Evolutionary conservation across 495 filamentous ascomycete species (phyloP).

Genomic region (Penicillium chermesinum): DNA sequence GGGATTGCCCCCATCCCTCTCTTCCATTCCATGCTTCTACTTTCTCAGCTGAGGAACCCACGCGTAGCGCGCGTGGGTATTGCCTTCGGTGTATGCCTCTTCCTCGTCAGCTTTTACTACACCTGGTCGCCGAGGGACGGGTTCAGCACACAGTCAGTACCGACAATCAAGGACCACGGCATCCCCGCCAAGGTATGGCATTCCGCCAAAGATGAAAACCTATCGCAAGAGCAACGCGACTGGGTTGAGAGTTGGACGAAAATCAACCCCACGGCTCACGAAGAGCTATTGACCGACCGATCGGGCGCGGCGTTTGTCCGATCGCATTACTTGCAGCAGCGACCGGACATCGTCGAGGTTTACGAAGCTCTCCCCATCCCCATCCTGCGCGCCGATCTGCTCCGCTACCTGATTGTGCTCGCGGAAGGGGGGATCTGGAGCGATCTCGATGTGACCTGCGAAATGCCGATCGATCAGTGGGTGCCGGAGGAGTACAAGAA

Average conservation of each 20-base stretch:
- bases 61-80: not conserved
- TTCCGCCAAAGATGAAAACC: slow-evolving; percentile 10
- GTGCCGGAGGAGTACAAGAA: slow-evolving; percentile 45
- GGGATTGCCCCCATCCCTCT: not conserved
- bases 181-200: slow-evolving; percentile 27
- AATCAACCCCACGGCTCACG: slow-evolving; percentile 20
- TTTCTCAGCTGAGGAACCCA: not conserved
- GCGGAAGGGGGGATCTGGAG: slow-evolving; percentile 54
- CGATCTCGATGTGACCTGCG: slow-evolving; percentile 54
- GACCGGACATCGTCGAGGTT: slow-evolving; percentile 38
- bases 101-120: not conserved
- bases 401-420: slow-evolving; percentile 54
- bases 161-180: not conserved
- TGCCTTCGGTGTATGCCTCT: not conserved
- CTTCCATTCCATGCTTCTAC: not conserved
- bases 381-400: slow-evolving; percentile 51
- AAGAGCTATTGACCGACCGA: slow-evolving; percentile 33
- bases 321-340: slow-evolving; percentile 19
- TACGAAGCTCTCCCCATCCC: slow-evolving; percentile 39
- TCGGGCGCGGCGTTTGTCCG: slow-evolving; percentile 25
- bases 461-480: slow-evolving; percentile 45
- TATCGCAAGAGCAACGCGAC: slow-evolving; percentile 19
- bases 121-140: too few species aligned
- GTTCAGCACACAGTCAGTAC: not conserved
- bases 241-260: slow-evolving; percentile 25